Percentiles rank a stretch among this genome's conserved stretches.
Evolutionary conservation across 2,329 filamentous ascomycete species (phyloP).

Genomic region (Ophiostoma triangulosporum): DNA sequence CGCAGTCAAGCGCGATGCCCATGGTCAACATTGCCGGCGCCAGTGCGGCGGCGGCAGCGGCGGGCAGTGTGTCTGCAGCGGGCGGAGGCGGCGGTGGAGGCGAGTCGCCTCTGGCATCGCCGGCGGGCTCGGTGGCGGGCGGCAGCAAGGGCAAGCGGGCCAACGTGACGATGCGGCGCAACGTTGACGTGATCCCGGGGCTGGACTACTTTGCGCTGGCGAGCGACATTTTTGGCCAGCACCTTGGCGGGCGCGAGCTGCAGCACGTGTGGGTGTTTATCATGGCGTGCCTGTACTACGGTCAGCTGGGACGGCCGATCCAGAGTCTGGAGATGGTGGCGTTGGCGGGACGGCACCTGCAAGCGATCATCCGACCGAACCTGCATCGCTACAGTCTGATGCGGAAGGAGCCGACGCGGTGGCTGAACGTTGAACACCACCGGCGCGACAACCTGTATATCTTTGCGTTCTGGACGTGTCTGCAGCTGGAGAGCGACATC

Average conservation of each 20-base stretch:
- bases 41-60: neutral
- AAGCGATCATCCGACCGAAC: slow-evolving; percentile 65
- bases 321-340: slow-evolving; percentile 61
- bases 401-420: slow-evolving; percentile 15
- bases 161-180: slow-evolving; percentile 26
- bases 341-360: slow-evolving; percentile 42
- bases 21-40: neutral
- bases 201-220: slow-evolving; percentile 82
- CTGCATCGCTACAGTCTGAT: slow-evolving; percentile 20
- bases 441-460: slow-evolving; percentile 49
- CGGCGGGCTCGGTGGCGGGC: neutral
- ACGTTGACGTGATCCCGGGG: slow-evolving; percentile 77
- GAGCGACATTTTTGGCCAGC: slow-evolving; percentile 71
- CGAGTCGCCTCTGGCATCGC: neutral
- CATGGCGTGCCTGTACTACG: slow-evolving; percentile 76
- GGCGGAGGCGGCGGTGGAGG: neutral
- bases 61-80: neutral
- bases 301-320: slow-evolving; percentile 72
- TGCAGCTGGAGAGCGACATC: slow-evolving; percentile 68
- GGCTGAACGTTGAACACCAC: slow-evolving; percentile 21
- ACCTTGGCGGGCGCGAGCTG: slow-evolving; percentile 65
- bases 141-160: neutral
- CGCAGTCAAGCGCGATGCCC: slow-evolving; percentile 28
- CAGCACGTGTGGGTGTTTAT: slow-evolving; percentile 76
- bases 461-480: slow-evolving; percentile 82